Conservation (phyloP, 257 asterid genomes). For the Schizonepeta tenuifolia region DNA sequence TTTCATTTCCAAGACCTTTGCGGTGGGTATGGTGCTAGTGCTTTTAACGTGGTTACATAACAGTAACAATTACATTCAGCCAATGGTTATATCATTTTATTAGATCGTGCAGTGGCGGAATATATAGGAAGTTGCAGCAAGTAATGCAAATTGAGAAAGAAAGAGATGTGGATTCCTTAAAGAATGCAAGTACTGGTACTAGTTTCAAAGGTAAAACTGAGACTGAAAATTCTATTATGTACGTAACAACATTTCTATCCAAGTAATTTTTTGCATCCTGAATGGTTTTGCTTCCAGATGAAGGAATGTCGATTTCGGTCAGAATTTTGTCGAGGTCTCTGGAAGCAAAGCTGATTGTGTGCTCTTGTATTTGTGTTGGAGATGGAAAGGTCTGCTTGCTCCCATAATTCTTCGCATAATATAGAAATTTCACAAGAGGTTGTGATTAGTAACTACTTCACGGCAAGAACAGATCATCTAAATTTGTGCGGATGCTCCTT, state of each 20-base stretch:
- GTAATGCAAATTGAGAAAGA: conserved; percentile 74
- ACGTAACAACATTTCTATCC: conserved; percentile 4
- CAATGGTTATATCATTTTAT: conserved; percentile 10
- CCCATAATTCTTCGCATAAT: conserved; percentile 3
- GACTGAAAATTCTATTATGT: conserved; percentile 18
- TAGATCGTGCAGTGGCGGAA: conserved; percentile 44
- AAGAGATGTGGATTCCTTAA: conserved; percentile 53
- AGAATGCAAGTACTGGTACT: conserved; percentile 38
- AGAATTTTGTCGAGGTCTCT: conserved; percentile 72
- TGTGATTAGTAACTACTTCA: conserved; percentile 15
- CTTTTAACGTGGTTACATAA: conserved; percentile 25
- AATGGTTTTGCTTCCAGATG: conserved; percentile 47
- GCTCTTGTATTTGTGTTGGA: conserved; percentile 59
- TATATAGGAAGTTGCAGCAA: conserved; percentile 69
- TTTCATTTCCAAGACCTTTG: conserved; percentile 43
- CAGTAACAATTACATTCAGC: conserved; percentile 27
- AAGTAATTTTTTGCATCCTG: conserved; percentile 16
- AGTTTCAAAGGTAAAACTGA: conserved; percentile 51
- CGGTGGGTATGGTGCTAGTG: conserved; percentile 53
- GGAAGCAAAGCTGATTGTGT: conserved; percentile 85
- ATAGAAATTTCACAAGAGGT: conserved; percentile 6
- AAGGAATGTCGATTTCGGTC: conserved; percentile 51
- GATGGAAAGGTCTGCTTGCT: conserved; percentile 55
- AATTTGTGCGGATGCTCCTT: conserved; percentile 6
- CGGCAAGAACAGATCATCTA: neutral